phyloP scores from a whole-genome alignment of 2,329 filamentous ascomycete species.

The Microsporum ferrugineum region DNA sequence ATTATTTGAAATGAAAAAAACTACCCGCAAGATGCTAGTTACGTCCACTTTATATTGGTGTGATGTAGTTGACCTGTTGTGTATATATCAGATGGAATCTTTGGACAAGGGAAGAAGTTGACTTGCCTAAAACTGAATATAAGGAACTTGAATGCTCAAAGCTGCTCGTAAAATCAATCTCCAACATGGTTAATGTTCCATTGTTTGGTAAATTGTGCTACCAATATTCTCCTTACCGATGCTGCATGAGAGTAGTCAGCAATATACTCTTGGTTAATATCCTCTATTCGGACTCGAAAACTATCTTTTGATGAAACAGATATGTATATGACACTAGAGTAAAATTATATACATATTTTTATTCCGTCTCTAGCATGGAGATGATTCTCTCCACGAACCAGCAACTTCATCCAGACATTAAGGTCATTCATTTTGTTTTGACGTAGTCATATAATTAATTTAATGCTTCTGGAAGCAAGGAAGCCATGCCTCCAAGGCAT shows the following conservation, averaged over 20 bases:
- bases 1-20: not conserved
- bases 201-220: not conserved
- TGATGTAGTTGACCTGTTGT: not conserved
- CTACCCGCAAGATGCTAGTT: not conserved
- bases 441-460: not conserved
- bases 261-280: no score
- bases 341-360: not conserved
- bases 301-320: not conserved
- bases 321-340: not conserved
- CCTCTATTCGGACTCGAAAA: no score
- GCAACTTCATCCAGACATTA: not conserved
- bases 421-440: no score
- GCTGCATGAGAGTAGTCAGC: no score
- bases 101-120: not conserved
- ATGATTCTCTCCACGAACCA: not conserved
- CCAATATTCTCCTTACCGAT: not conserved
- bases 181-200: no score
- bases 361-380: not conserved
- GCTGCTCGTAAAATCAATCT: not conserved
- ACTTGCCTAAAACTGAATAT: not conserved
- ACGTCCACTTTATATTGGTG: not conserved
- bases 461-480: constrained; percentile 28
- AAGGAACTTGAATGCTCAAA: not conserved
- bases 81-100: not conserved
- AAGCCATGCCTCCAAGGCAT: constrained; percentile 38